Evolutionary conservation across 768 basidiomycete species (phyloP), one percentile per base, ranked within the genome.

Genomic region (Rhizopogon vinicolor): DNA sequence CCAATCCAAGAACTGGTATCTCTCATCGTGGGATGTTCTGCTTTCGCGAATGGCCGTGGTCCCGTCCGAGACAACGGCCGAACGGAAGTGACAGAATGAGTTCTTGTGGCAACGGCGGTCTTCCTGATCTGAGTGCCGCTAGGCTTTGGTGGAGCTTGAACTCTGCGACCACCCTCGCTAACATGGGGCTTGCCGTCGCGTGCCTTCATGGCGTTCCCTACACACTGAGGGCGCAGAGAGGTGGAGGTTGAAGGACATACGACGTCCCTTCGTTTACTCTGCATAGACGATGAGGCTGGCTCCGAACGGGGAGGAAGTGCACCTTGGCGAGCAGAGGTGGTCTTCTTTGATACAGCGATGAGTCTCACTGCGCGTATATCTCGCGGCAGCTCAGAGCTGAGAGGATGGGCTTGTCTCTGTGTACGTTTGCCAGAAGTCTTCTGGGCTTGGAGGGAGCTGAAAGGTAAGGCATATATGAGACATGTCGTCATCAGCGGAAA

Each of bases 1-100:
- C 31, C 8, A 33, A 33, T 25, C 25, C 4, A 18, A 35, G 31
- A 22, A 13, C 13, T 48, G 5, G 33, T 9, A 19, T 18, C 13
- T 14, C 19, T 48, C 31, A 12, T 48, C 1, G 33, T 5, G 10
- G 33, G 33, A 22, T 50, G 45, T 71, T 71, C 54, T 65, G 25
- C 25, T 25, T 25, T 25, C 25, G 25, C 25, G 25, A 4, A 25
- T 25, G 25, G 25, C 25, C 25, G 25, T 4, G 25, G 25, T 25
- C 25, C 4, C 25, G 25, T 25, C 25, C 31, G 31, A 9, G 9
- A 33, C 1, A 5, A 33, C 7, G 31, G 7, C 31, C 9, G 31
- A 5, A 33, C 2, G 1, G 31, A 33, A 33, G 8, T 9, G 9
- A 33, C 31, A 7, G 31, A 33, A 8, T 9, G 31, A 7, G 9